Conservation (phyloP, 2,329 filamentous ascomycete species). For the Trichoderma sp. region DNA sequence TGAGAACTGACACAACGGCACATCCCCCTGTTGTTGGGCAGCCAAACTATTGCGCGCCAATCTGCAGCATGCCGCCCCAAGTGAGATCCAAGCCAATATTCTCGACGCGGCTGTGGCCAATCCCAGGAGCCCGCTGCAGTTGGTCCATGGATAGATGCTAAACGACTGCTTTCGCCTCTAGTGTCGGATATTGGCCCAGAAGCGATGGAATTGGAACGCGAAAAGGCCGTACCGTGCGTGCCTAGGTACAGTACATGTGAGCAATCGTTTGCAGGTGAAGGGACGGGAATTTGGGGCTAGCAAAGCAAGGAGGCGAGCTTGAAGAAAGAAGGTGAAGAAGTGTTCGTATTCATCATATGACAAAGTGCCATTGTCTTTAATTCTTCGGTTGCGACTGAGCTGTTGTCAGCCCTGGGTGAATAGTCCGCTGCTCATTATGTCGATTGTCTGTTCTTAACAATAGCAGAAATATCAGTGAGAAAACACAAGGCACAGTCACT, state of each 20-base stretch:
- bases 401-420: neutral
- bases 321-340: neutral
- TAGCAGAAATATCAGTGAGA: neutral
- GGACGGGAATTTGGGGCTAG: neutral
- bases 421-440: neutral
- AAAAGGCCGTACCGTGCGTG: neutral
- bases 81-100: slow-evolving; percentile 10
- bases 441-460: neutral
- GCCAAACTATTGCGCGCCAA: slow-evolving; percentile 19
- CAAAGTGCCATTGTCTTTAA: neutral
- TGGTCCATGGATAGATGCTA: neutral
- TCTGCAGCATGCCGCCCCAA: slow-evolving; percentile 12
- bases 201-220: neutral
- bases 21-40: neutral
- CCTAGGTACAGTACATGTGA: neutral
- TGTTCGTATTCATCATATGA: neutral
- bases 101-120: slow-evolving; percentile 1
- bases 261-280: neutral
- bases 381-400: neutral
- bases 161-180: slow-evolving; percentile 1
- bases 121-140: neutral
- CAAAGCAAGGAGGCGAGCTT: neutral
- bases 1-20: neutral
- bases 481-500: neutral
- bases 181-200: slow-evolving; percentile 2